phyloP scores from a whole-genome alignment of 208 protist species.

The Leishmania martiniquensis region DNA sequence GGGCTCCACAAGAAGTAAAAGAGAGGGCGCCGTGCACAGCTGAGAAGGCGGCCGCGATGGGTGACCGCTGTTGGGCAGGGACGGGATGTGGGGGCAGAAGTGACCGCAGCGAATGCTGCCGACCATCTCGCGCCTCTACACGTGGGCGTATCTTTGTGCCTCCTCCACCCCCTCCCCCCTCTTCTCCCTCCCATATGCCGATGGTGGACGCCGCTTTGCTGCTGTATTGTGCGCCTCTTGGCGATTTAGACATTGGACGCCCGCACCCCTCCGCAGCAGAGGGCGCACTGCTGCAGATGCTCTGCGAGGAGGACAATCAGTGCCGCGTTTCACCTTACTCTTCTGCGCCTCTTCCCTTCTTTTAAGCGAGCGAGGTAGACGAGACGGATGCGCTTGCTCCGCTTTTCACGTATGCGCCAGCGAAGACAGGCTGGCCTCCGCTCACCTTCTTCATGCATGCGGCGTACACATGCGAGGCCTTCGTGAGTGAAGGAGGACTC shows the following conservation, averaged over 20 bases:
- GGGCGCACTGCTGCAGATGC: not conserved
- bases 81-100: not conserved
- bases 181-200: no score
- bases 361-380: not conserved
- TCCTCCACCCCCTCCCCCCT: not conserved
- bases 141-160: not conserved
- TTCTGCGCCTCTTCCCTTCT: not conserved
- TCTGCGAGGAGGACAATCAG: not conserved
- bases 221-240: not conserved
- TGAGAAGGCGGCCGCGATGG: not conserved
- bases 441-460: not conserved
- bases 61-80: not conserved
- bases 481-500: not conserved
- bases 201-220: not conserved
- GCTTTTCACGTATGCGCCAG: not conserved
- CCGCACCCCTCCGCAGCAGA: not conserved
- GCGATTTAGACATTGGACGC: not conserved
- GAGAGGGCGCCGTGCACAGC: not conserved
- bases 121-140: not conserved
- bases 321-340: not conserved
- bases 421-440: not conserved
- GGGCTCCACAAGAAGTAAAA: not conserved
- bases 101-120: not conserved
- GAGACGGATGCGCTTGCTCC: not conserved
- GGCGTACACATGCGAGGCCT: not conserved